A percentile compares a stretch with the other conserved stretches of the same genome.
Conservation (phyloP, 2,329 filamentous ascomycete genomes). For the Xylaria multiplex region DNA sequence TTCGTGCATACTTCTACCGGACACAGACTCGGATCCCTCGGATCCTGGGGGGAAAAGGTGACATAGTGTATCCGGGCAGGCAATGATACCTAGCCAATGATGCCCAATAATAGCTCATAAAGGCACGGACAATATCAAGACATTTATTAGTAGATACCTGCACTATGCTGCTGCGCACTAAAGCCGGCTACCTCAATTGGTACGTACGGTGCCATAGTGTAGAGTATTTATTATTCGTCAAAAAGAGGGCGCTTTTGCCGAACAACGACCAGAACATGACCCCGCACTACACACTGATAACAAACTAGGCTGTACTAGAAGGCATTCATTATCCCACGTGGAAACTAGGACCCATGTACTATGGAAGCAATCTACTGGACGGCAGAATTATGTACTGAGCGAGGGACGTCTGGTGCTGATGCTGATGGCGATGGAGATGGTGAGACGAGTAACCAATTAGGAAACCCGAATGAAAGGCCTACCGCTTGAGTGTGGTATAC, state of each 20-base stretch:
- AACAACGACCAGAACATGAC: conserved; percentile 2
- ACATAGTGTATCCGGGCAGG: not conserved
- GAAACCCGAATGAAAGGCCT: conserved; percentile 17
- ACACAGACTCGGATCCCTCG: conserved; percentile 26
- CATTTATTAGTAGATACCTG: too few relatives aligned
- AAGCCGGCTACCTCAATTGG: too few relatives aligned
- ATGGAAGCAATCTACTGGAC: too few relatives aligned
- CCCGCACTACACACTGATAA: conserved; percentile 23
- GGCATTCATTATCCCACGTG: conserved; percentile 30
- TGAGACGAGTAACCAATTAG: conserved; percentile 31
- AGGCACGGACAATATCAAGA: not conserved
- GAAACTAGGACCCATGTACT: conserved; percentile 19
- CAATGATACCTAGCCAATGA: conserved; percentile 2
- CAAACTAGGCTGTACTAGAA: not conserved
- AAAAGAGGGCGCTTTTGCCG: conserved; percentile 4
- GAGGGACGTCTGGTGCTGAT: conserved; percentile 16
- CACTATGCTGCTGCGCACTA: not conserved
- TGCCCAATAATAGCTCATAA: conserved; percentile 10
- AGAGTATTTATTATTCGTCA: conserved; percentile 6
- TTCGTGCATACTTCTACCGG: not conserved
- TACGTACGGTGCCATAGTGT: too few relatives aligned
- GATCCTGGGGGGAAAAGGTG: conserved; percentile 12
- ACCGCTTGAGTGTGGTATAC: too few relatives aligned
- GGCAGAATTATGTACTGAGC: too few relatives aligned
- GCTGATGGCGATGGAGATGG: conserved; percentile 23